These are phyloP conservation scores for Lathyrus tuberosus DNA, from an alignment of 306 rosid species.

Conservation along the genomic window DNA sequence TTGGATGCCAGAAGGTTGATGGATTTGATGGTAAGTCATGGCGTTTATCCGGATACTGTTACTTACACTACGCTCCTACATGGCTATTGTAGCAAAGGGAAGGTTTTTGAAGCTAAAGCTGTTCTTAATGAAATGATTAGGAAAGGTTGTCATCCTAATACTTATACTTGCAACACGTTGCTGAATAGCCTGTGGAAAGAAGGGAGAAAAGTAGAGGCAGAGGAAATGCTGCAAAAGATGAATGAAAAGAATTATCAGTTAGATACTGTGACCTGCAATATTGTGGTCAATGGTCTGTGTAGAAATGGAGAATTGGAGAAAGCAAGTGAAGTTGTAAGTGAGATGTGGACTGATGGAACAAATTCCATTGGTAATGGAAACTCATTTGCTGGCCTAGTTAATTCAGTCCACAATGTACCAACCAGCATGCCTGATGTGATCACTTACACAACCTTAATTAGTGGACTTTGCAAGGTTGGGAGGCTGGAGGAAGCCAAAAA, in stretches of 20 bases:
- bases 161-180: conserved; percentile 80
- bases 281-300: conserved; percentile 81
- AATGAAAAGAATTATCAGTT: conserved; percentile 66
- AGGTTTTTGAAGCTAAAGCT: conserved; percentile 68
- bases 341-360: conserved; percentile 86
- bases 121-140: conserved; percentile 75
- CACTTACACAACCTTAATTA: conserved; percentile 75
- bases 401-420: conserved; percentile 53
- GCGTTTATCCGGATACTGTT: conserved; percentile 66
- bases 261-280: conserved; percentile 86
- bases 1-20: conserved; percentile 71
- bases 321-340: conserved; percentile 73
- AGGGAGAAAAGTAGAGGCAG: conserved; percentile 79
- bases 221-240: conserved; percentile 79
- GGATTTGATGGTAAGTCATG: conserved; percentile 60
- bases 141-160: conserved; percentile 70
- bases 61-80: conserved; percentile 74
- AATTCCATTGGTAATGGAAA: conserved; percentile 67
- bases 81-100: conserved; percentile 79
- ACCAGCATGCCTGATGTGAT: conserved; percentile 72
- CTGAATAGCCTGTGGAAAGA: conserved; percentile 91
- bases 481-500: conserved; percentile 89
- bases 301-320: conserved; percentile 77
- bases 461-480: conserved; percentile 80
- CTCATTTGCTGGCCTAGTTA: conserved; percentile 63